Evolutionary conservation across 2,329 filamentous ascomycete species (phyloP).

Genomic region (Cladosporium colombiae): DNA sequence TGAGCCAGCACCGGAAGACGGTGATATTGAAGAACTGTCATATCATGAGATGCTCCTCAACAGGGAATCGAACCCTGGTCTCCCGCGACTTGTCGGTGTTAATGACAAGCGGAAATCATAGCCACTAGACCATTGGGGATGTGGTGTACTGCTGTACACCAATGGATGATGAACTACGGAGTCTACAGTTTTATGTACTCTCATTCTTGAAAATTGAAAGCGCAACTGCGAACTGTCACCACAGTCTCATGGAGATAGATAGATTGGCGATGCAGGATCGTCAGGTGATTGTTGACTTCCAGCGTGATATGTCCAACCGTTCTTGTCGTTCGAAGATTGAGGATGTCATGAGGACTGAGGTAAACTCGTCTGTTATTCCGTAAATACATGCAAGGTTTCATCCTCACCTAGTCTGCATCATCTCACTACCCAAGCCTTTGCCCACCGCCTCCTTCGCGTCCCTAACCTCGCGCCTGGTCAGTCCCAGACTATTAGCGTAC

Average conservation of each 20-base stretch:
- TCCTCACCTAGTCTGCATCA: constrained; percentile 20
- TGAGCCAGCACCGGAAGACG: constrained; percentile 19
- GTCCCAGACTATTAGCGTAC: constrained; percentile 69
- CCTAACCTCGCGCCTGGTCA: constrained; percentile 71
- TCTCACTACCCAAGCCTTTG: constrained; percentile 27
- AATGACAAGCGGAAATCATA: constrained; percentile 21
- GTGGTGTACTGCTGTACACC: constrained; percentile 12
- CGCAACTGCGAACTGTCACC: no score
- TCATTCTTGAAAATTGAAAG: no score
- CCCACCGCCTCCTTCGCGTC: constrained; percentile 64
- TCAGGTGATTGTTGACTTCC: not conserved
- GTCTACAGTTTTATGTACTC: no score
- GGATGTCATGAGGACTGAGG: not conserved
- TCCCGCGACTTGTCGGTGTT: constrained; percentile 17
- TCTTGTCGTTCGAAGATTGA: not conserved
- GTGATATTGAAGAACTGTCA: constrained; percentile 12
- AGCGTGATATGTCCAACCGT: not conserved
- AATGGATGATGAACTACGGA: not conserved
- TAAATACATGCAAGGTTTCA: not conserved
- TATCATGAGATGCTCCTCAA: constrained; percentile 17
- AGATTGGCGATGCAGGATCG: not conserved
- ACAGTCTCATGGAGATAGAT: no score
- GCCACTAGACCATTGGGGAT: constrained; percentile 21
- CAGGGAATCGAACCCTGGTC: constrained; percentile 21
- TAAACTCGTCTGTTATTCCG: not conserved